Evolutionary conservation across 495 filamentous ascomycete species (phyloP), one percentile per base, ranked within the genome.

Genomic region (Podospora bellae-mahoneyi): DNA sequence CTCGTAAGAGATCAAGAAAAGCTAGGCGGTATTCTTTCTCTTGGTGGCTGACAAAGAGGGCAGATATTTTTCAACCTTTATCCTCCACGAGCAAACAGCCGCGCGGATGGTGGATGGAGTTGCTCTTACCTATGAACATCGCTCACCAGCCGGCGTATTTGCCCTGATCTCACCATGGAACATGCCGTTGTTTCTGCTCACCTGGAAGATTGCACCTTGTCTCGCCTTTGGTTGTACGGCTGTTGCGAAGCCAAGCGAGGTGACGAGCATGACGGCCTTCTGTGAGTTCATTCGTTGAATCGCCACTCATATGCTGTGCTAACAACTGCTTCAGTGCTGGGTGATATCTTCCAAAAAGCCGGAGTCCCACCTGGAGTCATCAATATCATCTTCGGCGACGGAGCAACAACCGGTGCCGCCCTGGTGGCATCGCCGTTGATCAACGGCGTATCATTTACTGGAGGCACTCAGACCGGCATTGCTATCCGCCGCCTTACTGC

Each of bases 371-470:
- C 81, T 10, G 86, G 85, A 0, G 84, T 85, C 4, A 71, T 88
- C 20, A 83, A 83, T 69, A 82, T 87, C 60, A 57, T 88, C 9
- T 76, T 79, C 55, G 85, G 86, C 4, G 79, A 81, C 61, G 84
- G 86, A 7, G 66, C 68, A 2, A 80, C 76, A 5, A 84, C 85
- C 4, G 85, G 86, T 0, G 80, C 79, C 9, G 75, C 76, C 13
- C 76, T 89, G 2, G 85, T 83, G 34, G 74, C 80, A 16, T 82
- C 84, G 23, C 74, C 80, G 0, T 32, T 76, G 1, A 74, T 88
- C 56, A 75, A 77, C 32, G 85, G 85, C 65, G 81, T 89, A 30
- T 83, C 84, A 56, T 79, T 87, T 26, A 88, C 85, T 0, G 86
- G 85, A 2, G 79, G 82, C 1, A 79, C 81, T 3, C 66, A 64